phyloP scores from a whole-genome alignment of 371 early-diverging fungal species.

The Rhizopus microsporus region DNA sequence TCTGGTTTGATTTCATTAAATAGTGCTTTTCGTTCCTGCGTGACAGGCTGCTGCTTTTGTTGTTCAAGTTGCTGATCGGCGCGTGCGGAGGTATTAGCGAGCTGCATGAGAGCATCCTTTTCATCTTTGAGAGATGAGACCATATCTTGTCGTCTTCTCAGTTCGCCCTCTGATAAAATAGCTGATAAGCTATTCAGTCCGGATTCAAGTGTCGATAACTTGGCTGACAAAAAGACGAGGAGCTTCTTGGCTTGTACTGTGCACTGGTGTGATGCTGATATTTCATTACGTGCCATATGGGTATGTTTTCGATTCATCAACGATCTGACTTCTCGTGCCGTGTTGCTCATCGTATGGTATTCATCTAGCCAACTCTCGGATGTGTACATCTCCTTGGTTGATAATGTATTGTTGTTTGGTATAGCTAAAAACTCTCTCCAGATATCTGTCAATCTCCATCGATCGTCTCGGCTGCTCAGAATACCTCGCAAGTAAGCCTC shows the following conservation, averaged over 20 bases:
- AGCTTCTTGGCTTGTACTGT: constrained; percentile 79
- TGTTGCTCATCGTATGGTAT: constrained; percentile 60
- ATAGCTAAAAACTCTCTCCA: constrained; percentile 81
- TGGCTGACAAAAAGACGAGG: constrained; percentile 53
- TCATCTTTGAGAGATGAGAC: constrained; percentile 73
- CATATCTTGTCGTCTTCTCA: constrained; percentile 79
- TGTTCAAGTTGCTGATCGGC: background rate
- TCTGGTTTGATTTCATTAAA: constrained; percentile 17
- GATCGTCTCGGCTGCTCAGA: constrained; percentile 69
- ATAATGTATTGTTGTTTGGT: constrained; percentile 56
- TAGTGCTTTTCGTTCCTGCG: constrained; percentile 25
- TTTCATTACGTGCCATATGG: constrained; percentile 72
- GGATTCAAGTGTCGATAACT: constrained; percentile 58
- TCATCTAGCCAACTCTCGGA: constrained; percentile 89
- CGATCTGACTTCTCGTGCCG: constrained; percentile 73
- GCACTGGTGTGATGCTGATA: constrained; percentile 76
- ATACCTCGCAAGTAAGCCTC: constrained; percentile 82
- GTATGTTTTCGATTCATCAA: constrained; percentile 69
- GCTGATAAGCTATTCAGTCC: constrained; percentile 56
- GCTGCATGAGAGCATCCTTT: constrained; percentile 59
- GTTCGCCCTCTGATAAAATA: constrained; percentile 68
- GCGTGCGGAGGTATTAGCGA: constrained; percentile 40
- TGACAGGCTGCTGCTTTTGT: background rate
- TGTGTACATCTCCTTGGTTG: constrained; percentile 43
- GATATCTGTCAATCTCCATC: constrained; percentile 75